Evolutionary conservation across 2,329 filamentous ascomycete genomes (phyloP).

Genomic region (Paraconiothyrium sp.): DNA sequence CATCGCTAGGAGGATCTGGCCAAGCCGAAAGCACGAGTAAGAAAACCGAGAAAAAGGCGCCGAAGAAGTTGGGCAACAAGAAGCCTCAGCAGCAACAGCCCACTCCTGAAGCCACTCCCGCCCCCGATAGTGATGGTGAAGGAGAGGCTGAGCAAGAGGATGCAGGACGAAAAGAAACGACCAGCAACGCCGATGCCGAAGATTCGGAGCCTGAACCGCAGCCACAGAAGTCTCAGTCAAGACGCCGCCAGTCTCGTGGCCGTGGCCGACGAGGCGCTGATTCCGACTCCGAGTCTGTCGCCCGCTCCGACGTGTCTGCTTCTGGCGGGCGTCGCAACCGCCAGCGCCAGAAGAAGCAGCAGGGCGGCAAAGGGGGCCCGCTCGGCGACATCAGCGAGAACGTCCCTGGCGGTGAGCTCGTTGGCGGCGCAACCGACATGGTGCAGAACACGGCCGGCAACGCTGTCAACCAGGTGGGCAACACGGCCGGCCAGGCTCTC

Average conservation of each 20-base stretch:
- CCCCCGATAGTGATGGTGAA: constrained; percentile 55
- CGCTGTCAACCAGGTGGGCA: constrained; percentile 57
- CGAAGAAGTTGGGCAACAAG: constrained; percentile 61
- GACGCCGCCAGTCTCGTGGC: constrained; percentile 60
- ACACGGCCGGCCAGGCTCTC: constrained; percentile 55
- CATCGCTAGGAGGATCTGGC: constrained; percentile 48
- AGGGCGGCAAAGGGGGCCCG: constrained; percentile 57
- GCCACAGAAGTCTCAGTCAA: constrained; percentile 56
- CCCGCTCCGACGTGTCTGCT: constrained; percentile 63
- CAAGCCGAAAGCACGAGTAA: constrained; percentile 53
- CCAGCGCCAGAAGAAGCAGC: constrained; percentile 60
- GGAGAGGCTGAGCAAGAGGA: constrained; percentile 55
- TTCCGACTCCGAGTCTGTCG: constrained; percentile 64
- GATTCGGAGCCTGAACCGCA: constrained; percentile 58
- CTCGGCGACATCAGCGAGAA: constrained; percentile 66
- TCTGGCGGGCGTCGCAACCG: constrained; percentile 65
- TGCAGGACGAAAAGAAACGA: constrained; percentile 47
- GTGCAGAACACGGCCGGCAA: constrained; percentile 66
- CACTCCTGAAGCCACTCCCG: constrained; percentile 59
- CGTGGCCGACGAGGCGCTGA: constrained; percentile 58
- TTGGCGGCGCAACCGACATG: constrained; percentile 63
- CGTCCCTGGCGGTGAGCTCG: constrained; percentile 61
- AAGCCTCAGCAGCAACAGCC: constrained; percentile 54
- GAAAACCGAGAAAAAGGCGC: constrained; percentile 59
- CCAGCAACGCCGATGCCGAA: constrained; percentile 46